Evolutionary conservation across 2,329 filamentous ascomycete genomes (phyloP).

Genomic region (Paraphaeosphaeria minitans): DNA sequence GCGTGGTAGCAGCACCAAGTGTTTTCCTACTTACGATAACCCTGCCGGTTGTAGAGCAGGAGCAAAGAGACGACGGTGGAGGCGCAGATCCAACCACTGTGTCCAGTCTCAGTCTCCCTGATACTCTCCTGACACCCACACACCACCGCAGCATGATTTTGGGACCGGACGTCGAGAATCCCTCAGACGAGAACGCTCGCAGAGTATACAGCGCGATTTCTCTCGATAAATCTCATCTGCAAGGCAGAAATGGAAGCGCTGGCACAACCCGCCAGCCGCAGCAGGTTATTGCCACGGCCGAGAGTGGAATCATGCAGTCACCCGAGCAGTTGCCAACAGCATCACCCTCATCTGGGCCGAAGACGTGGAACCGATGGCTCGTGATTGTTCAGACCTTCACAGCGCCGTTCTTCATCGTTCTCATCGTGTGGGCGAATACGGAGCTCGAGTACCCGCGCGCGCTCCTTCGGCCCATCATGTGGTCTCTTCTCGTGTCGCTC

Average conservation of each 20-base stretch:
- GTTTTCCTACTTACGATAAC: conserved; percentile 91
- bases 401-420: conserved; percentile 79
- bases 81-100: conserved; percentile 45
- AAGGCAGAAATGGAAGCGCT: conserved; percentile 13
- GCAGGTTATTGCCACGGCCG: conserved; percentile 39
- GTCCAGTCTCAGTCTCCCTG: conserved; percentile 37
- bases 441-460: conserved; percentile 63
- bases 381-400: conserved; percentile 83
- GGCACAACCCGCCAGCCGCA: conserved; percentile 27
- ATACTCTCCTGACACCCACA: conserved; percentile 29
- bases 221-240: conserved; percentile 1
- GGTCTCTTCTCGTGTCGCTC: conserved; percentile 61
- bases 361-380: conserved; percentile 90
- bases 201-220: conserved; percentile 15
- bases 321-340: conserved; percentile 40
- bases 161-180: conserved; percentile 27
- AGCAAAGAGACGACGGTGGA: conserved; percentile 62
- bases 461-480: conserved; percentile 60
- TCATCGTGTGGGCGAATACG: conserved; percentile 75
- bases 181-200: conserved; percentile 11
- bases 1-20: conserved; percentile 82
- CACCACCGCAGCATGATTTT: conserved; percentile 28
- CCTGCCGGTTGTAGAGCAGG: conserved; percentile 85
- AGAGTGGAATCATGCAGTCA: conserved; percentile 40
- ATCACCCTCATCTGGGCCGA: conserved; percentile 36